Conservation (phyloP, 257 asterid genomes). For the Oldenlandia corymbosa region DNA sequence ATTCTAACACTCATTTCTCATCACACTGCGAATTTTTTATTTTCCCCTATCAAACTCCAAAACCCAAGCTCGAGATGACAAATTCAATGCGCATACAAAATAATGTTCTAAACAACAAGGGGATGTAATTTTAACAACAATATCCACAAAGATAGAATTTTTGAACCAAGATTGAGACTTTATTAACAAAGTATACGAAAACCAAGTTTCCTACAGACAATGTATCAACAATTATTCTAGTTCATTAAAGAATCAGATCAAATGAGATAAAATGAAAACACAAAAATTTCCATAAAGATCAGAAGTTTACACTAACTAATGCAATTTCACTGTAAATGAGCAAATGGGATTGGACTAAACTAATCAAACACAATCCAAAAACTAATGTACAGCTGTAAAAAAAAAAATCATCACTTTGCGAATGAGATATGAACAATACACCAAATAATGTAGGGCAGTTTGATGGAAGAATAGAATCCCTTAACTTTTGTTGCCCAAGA, state of each 20-base stretch:
- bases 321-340: neutral
- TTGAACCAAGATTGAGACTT: neutral
- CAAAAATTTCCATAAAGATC: conserved; percentile 21
- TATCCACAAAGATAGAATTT: conserved; percentile 16
- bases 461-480: conserved; percentile 30
- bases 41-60: conserved; percentile 34
- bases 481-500: conserved; percentile 44
- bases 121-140: conserved; percentile 16
- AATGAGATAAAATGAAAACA: conserved; percentile 22
- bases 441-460: conserved; percentile 21
- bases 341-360: conserved; percentile 4
- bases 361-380: neutral
- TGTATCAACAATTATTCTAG: conserved; percentile 9
- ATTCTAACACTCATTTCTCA: conserved; percentile 69
- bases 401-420: neutral
- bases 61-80: conserved; percentile 8
- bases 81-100: conserved; percentile 19
- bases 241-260: conserved; percentile 12
- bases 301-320: neutral
- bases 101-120: conserved; percentile 16
- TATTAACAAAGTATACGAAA: neutral
- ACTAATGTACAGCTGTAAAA: neutral
- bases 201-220: conserved; percentile 14
- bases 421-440: conserved; percentile 19
- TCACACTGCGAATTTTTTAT: conserved; percentile 28